Evolutionary conservation across 1,284 basidiomycete genomes (phyloP).

Genomic region (Fomitopsis schrenkii): DNA sequence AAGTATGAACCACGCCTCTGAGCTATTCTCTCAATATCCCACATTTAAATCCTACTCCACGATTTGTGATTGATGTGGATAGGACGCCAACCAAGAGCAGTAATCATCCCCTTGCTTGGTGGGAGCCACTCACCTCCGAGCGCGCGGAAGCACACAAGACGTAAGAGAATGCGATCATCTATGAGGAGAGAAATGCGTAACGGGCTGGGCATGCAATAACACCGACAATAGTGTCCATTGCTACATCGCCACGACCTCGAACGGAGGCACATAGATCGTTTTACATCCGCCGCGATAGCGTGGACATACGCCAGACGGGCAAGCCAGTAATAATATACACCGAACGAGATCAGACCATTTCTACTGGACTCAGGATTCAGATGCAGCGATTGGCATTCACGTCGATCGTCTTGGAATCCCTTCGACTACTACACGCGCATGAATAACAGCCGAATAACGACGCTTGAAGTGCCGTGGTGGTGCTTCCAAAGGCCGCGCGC

Average conservation of each 20-base stretch:
- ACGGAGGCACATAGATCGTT: background rate
- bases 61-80: background rate
- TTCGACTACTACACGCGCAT: no score
- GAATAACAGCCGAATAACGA: no score
- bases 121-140: background rate
- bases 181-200: background rate
- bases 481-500: no score
- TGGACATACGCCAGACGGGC: background rate
- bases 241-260: background rate
- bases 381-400: no score
- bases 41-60: background rate
- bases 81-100: background rate
- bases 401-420: no score
- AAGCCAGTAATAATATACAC: no score
- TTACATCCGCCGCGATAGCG: background rate
- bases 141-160: background rate
- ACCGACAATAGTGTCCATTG: background rate
- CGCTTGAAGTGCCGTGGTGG: no score
- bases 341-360: no score
- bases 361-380: no score
- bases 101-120: background rate
- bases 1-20: no score
- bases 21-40: background rate
- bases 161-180: background rate
- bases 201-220: background rate